Conservation (phyloP, 2,329 filamentous ascomycete species). For the Hymenoscyphus albidus region DNA sequence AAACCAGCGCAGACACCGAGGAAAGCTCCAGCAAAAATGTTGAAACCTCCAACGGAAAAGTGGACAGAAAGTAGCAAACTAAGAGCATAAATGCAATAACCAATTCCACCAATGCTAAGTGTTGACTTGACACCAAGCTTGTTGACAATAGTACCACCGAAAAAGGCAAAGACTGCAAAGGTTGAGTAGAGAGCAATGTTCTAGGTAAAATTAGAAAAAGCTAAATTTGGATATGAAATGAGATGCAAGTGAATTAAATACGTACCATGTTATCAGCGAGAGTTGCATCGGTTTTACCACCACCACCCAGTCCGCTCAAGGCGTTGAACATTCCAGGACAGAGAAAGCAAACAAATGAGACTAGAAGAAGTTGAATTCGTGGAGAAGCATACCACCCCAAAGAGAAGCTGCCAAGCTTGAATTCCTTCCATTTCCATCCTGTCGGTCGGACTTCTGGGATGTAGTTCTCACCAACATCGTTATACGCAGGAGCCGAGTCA, state of each 20-base stretch:
- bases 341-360: constrained; percentile 66
- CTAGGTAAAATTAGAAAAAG: constrained; percentile 17
- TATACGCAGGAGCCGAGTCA: not conserved
- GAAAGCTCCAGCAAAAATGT: constrained; percentile 71
- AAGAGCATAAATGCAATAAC: constrained; percentile 72
- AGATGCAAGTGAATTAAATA: not conserved
- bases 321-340: constrained; percentile 74
- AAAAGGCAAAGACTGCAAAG: constrained; percentile 59
- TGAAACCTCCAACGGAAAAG: constrained; percentile 63
- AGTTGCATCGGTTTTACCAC: constrained; percentile 50
- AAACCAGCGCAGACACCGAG: constrained; percentile 76
- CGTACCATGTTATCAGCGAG: constrained; percentile 47
- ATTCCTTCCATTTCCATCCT: constrained; percentile 66
- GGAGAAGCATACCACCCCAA: constrained; percentile 71
- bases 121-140: constrained; percentile 66
- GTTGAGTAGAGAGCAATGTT: constrained; percentile 47
- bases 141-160: constrained; percentile 76
- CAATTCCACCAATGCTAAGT: constrained; percentile 68
- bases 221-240: not conserved
- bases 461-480: constrained; percentile 1
- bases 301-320: constrained; percentile 61
- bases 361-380: constrained; percentile 66
- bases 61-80: constrained; percentile 69
- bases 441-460: constrained; percentile 12
- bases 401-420: constrained; percentile 50